phyloP scores from a whole-genome alignment of 148 eudicot species.

The Linanthus parryae region DNA sequence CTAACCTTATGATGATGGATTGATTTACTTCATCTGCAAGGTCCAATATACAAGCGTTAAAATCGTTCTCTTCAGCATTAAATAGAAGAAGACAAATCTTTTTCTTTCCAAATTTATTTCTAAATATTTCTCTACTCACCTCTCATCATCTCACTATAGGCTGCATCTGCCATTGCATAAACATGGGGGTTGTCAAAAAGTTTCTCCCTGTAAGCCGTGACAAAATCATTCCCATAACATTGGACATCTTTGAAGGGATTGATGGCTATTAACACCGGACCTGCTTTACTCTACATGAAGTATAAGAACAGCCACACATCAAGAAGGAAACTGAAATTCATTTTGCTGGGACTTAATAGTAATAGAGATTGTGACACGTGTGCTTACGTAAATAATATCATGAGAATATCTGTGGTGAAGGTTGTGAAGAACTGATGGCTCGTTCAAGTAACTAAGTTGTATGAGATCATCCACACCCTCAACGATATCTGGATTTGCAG shows the following conservation, averaged over 20 bases:
- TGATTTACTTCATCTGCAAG: constrained; percentile 79
- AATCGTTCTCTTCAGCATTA: constrained; percentile 13
- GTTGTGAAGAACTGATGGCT: constrained; percentile 89
- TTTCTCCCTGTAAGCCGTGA: constrained; percentile 59
- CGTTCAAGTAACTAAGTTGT: constrained; percentile 89
- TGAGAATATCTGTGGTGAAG: constrained; percentile 66
- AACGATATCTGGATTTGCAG: constrained; percentile 90
- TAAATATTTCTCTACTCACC: constrained; percentile 30
- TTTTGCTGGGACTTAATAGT: background rate
- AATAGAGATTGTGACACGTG: constrained; percentile 5
- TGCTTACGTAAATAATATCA: constrained; percentile 72
- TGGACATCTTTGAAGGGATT: constrained; percentile 85
- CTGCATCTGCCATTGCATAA: constrained; percentile 64
- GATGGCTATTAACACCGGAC: constrained; percentile 84
- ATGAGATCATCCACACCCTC: constrained; percentile 91
- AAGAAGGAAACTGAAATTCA: background rate
- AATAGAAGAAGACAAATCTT: background rate
- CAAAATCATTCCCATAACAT: constrained; percentile 51
- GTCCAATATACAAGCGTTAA: constrained; percentile 13
- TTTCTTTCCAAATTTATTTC: background rate
- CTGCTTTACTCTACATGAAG: constrained; percentile 73
- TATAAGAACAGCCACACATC: constrained; percentile 13
- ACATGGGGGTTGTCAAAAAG: constrained; percentile 86
- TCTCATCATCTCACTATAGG: constrained; percentile 78
- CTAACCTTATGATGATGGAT: constrained; percentile 87